phyloP scores from a whole-genome alignment of 1,139 yeast species.

The Magnusiomyces fungicola region DNA sequence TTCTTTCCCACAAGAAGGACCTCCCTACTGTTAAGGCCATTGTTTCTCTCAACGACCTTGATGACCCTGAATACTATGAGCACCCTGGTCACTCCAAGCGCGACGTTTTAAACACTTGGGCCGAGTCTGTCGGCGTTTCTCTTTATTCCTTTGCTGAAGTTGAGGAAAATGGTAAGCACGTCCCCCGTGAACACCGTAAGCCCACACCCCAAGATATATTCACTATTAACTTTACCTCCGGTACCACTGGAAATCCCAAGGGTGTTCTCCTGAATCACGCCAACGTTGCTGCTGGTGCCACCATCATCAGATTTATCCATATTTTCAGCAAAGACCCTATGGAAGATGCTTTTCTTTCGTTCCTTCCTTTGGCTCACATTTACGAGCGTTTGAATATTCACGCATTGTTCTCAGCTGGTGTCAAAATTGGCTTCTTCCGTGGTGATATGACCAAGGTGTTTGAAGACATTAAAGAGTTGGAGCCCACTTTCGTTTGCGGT shows the following conservation, averaged over 20 bases:
- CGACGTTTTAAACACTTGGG: slow-evolving; percentile 29
- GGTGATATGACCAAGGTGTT: slow-evolving; percentile 39
- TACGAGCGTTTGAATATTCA: slow-evolving; percentile 40
- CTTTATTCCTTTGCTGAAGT: slow-evolving; percentile 47
- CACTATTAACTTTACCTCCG: slow-evolving; percentile 72
- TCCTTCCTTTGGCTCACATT: slow-evolving; percentile 65
- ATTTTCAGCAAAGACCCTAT: neutral
- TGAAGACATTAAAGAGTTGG: slow-evolving; percentile 48
- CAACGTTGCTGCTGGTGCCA: slow-evolving; percentile 45
- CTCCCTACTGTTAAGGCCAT: slow-evolving; percentile 37
- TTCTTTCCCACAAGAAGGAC: slow-evolving; percentile 36
- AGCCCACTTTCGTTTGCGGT: slow-evolving; percentile 46
- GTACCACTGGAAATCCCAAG: slow-evolving; percentile 68
- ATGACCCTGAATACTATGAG: slow-evolving; percentile 29
- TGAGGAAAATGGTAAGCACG: slow-evolving; percentile 45
- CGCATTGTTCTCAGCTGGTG: slow-evolving; percentile 27
- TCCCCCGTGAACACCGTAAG: slow-evolving; percentile 41
- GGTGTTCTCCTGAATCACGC: slow-evolving; percentile 57
- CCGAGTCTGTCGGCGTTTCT: slow-evolving; percentile 30
- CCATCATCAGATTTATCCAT: slow-evolving; percentile 28
- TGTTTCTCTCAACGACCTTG: slow-evolving; percentile 3
- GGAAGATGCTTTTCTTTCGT: slow-evolving; percentile 25
- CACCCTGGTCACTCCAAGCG: slow-evolving; percentile 23
- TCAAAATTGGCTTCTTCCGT: slow-evolving; percentile 41
- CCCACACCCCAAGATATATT: slow-evolving; percentile 49